A percentile compares a stretch with the other conserved stretches of the same genome.
phyloP scores from a whole-genome alignment of 176 grass and related monocot species.

The Zoysia japonica region DNA sequence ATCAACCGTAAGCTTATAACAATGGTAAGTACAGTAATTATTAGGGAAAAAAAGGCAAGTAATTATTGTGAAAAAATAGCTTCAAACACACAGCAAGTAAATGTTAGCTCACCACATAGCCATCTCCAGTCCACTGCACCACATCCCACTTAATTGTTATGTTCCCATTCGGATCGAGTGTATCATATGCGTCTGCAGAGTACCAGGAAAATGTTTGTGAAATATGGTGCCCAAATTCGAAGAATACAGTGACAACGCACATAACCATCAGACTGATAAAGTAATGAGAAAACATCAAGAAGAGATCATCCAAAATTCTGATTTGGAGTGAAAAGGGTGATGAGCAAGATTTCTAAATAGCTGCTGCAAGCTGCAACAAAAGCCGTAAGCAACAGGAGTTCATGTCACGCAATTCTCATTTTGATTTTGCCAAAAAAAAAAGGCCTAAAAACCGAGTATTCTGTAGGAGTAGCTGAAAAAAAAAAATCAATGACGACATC shows the following conservation, averaged over 20 bases:
- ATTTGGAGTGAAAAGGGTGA: too few relatives aligned
- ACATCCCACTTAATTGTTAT: constrained; percentile 94
- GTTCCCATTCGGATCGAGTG: constrained; percentile 77
- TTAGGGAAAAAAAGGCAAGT: too few relatives aligned
- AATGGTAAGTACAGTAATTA: too few relatives aligned
- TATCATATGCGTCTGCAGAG: constrained; percentile 75
- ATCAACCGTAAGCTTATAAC: too few relatives aligned
- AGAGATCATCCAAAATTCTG: too few relatives aligned
- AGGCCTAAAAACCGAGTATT: background rate
- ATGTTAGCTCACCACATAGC: constrained; percentile 65
- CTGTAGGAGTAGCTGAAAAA: background rate
- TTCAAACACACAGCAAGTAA: background rate
- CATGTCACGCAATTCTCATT: background rate
- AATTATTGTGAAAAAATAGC: background rate
- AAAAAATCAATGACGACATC: background rate
- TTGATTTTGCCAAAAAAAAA: background rate
- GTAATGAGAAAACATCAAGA: too few relatives aligned
- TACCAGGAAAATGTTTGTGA: constrained; percentile 17
- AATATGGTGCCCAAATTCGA: constrained; percentile 8
- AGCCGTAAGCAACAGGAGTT: background rate
- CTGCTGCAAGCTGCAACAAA: background rate
- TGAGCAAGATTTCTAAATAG: background rate
- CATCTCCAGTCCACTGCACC: constrained; percentile 72
- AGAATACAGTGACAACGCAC: background rate
- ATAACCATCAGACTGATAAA: background rate